Base-by-base conservation (phyloP, 2,329 filamentous ascomycete genomes). In the Emergomyces pasteurianus region DNA sequence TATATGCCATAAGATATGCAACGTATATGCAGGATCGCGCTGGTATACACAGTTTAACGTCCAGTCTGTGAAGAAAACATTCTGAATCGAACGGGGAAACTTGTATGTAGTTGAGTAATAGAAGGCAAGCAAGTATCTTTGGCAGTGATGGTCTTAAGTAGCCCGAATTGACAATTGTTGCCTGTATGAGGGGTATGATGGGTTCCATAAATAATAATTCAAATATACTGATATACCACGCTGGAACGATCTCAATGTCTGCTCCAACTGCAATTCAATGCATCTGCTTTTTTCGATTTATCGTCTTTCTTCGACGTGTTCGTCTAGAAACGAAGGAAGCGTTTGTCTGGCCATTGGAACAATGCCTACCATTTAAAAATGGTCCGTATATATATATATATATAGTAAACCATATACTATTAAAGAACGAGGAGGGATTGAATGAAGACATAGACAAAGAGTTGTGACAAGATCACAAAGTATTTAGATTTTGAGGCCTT, bases 241-340 rank as follows among this genome's bases (percentile, higher is more conserved):
- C n/a, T 55, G n/a, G 34, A 3, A 4, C 16, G 3, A 53, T 36
- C 28, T 21, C 18, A 3, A 10, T 34, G 14, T 21, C 23, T 10
- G 38, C 40, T 36, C 16, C 16, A 23, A 46, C 34, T n/a, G 23
- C n/a, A n/a, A n/a, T n/a, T n/a, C n/a, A n/a, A n/a, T n/a, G n/a
- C n/a, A n/a, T n/a, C n/a, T n/a, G n/a, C n/a, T n/a, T n/a, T n/a
- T n/a, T n/a, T n/a, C n/a, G n/a, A n/a, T n/a, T n/a, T n/a, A n/a
- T n/a, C n/a, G n/a, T n/a, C n/a, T n/a, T n/a, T n/a, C n/a, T 57
- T 57, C 54, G 26, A 57, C 46, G 40, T n/a, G 23, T 57, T 57
- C 40, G 54, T 46, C 18, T 14, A 43, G 46, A 38, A 54, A 40
- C 52, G 14, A 36, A 40, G 31, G 52, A 10, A 16, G 5, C 3